A percentile compares a stretch with the other conserved stretches of the same genome.
These are phyloP conservation scores for Brassica hybrid DNA, from an alignment of 441 rosid species.

Conservation along the genomic window DNA sequence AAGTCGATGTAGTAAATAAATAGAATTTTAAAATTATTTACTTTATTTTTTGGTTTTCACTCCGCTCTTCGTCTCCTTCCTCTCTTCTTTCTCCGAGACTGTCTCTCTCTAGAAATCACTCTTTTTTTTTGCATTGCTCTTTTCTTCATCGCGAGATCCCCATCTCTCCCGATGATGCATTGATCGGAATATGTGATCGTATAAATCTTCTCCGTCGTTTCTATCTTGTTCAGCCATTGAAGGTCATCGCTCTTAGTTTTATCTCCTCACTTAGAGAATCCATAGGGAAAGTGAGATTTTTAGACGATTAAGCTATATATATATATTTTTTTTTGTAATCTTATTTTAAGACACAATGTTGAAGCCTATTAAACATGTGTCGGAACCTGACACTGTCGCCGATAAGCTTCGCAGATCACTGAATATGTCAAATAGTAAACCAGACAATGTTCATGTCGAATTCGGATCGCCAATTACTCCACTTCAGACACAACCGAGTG, in stretches of 20 bases:
- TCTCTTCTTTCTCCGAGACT: slow-evolving; percentile 19
- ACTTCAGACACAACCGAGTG: slow-evolving; percentile 54
- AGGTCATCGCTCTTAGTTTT: no score
- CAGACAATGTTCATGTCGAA: slow-evolving; percentile 77
- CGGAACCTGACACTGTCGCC: slow-evolving; percentile 37
- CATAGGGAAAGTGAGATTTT: not conserved
- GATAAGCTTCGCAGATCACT: slow-evolving; percentile 56
- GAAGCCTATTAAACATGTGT: slow-evolving; percentile 48
- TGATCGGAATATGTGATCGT: slow-evolving; percentile 1
- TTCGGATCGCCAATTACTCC: slow-evolving; percentile 93
- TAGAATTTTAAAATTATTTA: not conserved
- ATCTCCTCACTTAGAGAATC: not conserved
- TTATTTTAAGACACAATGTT: slow-evolving; percentile 48
- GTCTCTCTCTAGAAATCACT: slow-evolving; percentile 26
- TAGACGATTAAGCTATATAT: not conserved
- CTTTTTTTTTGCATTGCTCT: slow-evolving; percentile 50
- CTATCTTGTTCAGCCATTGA: no score
- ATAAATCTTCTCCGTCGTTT: no score
- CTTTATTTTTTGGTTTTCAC: not conserved
- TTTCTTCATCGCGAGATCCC: slow-evolving; percentile 65
- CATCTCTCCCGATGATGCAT: slow-evolving; percentile 33
- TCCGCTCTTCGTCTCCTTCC: slow-evolving; percentile 30
- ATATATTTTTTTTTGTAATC: not conserved
- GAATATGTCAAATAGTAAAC: slow-evolving; percentile 61
- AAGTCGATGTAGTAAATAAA: slow-evolving; percentile 7